A percentile compares a stretch with the other conserved stretches of the same genome.
Evolutionary conservation across 345 rosid genomes (phyloP).

Genomic region (Lagerstroemia speciosa): DNA sequence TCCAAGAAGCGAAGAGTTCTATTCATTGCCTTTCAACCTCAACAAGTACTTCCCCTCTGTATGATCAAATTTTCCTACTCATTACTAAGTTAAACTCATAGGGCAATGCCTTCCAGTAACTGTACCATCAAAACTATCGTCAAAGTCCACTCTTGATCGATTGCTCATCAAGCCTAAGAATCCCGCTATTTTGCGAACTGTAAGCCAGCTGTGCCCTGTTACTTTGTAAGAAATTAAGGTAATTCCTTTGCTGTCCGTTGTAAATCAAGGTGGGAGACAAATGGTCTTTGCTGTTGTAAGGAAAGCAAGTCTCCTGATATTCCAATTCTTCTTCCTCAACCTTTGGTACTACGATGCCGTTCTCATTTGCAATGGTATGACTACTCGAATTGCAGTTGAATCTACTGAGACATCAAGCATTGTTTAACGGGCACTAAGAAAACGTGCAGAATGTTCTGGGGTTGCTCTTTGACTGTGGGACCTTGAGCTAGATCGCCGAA

Average conservation of each 20-base stretch:
- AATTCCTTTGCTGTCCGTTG: conserved; percentile 18
- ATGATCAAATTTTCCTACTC: conserved; percentile 13
- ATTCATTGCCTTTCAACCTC: conserved; percentile 84
- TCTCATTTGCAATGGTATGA: too few relatives aligned
- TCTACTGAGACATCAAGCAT: too few relatives aligned
- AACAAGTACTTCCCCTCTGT: conserved; percentile 86
- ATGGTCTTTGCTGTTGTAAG: neutral
- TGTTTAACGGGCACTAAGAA: too few relatives aligned
- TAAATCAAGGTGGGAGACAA: conserved; percentile 20
- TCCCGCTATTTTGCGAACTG: too few relatives aligned
- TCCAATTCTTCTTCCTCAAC: neutral
- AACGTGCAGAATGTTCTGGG: too few relatives aligned
- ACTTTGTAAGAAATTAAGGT: neutral
- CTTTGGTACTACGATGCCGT: too few relatives aligned
- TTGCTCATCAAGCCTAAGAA: neutral
- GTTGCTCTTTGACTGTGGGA: too few relatives aligned
- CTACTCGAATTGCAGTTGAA: too few relatives aligned
- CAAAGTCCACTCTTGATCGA: neutral
- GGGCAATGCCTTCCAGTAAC: neutral
- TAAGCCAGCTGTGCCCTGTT: neutral
- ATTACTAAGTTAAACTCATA: neutral
- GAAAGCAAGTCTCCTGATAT: neutral
- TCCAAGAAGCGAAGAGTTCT: conserved; percentile 76
- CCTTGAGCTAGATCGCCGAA: too few relatives aligned
- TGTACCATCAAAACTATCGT: neutral